phyloP scores from a whole-genome alignment of 2,329 filamentous ascomycete species.

The Domatiomyces globalis region DNA sequence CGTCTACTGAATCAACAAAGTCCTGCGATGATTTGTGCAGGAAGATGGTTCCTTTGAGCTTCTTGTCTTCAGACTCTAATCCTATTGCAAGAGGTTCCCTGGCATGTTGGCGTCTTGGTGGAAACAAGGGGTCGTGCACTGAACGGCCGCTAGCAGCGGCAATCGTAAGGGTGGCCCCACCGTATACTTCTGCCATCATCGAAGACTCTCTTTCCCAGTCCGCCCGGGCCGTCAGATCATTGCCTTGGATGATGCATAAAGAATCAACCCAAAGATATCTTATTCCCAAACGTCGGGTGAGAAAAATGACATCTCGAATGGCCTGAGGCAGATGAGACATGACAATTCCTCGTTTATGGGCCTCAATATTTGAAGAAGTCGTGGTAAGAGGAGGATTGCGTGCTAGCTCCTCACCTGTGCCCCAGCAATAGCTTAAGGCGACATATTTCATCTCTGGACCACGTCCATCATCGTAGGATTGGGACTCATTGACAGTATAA shows the following conservation, averaged over 20 bases:
- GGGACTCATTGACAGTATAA: too few species aligned
- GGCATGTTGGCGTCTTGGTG: not conserved
- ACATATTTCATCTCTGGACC: not conserved
- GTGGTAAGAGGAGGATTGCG: not conserved
- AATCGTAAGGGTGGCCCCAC: slow-evolving; percentile 6
- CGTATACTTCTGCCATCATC: slow-evolving; percentile 11
- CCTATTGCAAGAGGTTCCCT: not conserved
- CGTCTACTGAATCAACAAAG: slow-evolving; percentile 1
- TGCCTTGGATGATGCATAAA: slow-evolving; percentile 19
- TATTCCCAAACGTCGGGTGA: slow-evolving; percentile 5
- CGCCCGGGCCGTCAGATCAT: not conserved
- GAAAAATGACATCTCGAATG: slow-evolving; percentile 5
- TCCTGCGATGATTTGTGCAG: not conserved
- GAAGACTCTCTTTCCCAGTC: slow-evolving; percentile 8
- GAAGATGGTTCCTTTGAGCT: not conserved
- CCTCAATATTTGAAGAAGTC: not conserved
- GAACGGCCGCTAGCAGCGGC: slow-evolving; percentile 2
- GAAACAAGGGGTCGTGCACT: not conserved
- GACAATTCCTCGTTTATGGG: not conserved
- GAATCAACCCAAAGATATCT: slow-evolving; percentile 18
- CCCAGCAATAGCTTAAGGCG: slow-evolving; percentile 9
- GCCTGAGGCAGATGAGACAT: slow-evolving; percentile 1
- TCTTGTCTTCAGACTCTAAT: not conserved
- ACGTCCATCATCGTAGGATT: not conserved
- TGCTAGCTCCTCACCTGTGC: not conserved